Evolutionary conservation across 2,329 filamentous ascomycete species (phyloP).

Genomic region (Diplodia seriata): DNA sequence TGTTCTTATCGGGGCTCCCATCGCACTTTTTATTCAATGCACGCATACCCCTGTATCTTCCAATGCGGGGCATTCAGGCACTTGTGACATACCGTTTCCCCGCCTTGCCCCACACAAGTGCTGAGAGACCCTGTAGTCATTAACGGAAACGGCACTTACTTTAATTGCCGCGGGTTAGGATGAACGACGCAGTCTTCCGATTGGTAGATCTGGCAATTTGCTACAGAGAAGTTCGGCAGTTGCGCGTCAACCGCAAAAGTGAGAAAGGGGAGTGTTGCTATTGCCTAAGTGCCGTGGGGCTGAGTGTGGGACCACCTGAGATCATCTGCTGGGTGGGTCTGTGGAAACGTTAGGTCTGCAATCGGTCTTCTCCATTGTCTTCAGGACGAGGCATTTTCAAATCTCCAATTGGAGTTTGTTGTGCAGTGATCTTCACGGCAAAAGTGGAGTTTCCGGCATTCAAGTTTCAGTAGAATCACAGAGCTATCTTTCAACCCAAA

Average conservation of each 20-base stretch:
- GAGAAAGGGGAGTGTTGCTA: background rate
- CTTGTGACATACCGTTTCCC: background rate
- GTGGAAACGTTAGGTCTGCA: background rate
- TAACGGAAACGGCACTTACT: background rate
- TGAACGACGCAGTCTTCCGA: background rate
- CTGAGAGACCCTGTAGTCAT: background rate
- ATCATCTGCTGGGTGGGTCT: background rate
- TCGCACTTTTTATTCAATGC: background rate
- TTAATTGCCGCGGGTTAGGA: background rate
- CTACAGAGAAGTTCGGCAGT: background rate
- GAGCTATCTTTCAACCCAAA: too few relatives aligned
- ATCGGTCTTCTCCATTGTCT: background rate
- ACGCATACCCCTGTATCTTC: background rate
- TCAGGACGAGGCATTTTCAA: background rate
- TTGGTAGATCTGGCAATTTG: conserved; percentile 8
- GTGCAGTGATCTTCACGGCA: too few relatives aligned
- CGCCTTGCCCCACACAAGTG: conserved; percentile 6
- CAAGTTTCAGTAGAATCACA: too few relatives aligned
- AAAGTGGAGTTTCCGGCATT: too few relatives aligned
- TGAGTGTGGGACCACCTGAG: background rate
- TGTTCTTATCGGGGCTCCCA: background rate
- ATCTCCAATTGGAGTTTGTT: too few relatives aligned
- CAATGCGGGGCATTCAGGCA: conserved; percentile 1
- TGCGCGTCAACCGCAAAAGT: background rate
- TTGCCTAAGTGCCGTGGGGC: background rate